Percentiles rank a stretch among this genome's conserved stretches.
These are phyloP conservation scores for Tricharina praecox DNA, from an alignment of 495 filamentous ascomycete species.

Conservation along the genomic window DNA sequence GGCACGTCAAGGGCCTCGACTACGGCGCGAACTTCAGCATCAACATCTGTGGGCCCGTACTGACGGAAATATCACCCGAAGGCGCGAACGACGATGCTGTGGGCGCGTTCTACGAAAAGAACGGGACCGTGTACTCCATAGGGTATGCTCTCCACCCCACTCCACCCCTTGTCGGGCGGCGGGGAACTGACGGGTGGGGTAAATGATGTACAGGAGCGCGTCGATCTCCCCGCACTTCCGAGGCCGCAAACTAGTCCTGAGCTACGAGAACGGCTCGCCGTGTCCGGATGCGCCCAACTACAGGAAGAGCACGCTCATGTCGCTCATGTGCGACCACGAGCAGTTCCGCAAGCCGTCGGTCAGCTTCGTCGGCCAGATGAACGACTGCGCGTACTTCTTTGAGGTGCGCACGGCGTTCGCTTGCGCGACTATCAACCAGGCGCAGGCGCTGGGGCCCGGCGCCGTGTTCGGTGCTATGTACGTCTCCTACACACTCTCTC, in stretches of 20 bases:
- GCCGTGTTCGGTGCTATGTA: constrained; percentile 88
- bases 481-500: constrained; percentile 27
- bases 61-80: constrained; percentile 55
- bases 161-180: not conserved
- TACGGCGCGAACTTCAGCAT: constrained; percentile 82
- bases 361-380: constrained; percentile 63
- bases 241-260: constrained; percentile 77
- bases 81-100: constrained; percentile 6
- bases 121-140: constrained; percentile 62
- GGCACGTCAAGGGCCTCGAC: constrained; percentile 68
- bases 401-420: constrained; percentile 76
- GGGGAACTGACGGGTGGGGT: not conserved
- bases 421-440: constrained; percentile 50
- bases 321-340: constrained; percentile 81
- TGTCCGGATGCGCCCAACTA: constrained; percentile 39
- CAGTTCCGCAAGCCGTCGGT: constrained; percentile 39
- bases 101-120: constrained; percentile 57
- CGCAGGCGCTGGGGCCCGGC: constrained; percentile 58
- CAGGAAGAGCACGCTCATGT: constrained; percentile 75
- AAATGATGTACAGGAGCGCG: constrained; percentile 47
- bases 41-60: constrained; percentile 79
- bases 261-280: constrained; percentile 79
- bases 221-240: constrained; percentile 56
- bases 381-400: constrained; percentile 93
- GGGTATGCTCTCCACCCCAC: constrained; percentile 41